Evolutionary conservation across 2,329 filamentous ascomycete genomes (phyloP).

Genomic region (Escovopsis sp.): DNA sequence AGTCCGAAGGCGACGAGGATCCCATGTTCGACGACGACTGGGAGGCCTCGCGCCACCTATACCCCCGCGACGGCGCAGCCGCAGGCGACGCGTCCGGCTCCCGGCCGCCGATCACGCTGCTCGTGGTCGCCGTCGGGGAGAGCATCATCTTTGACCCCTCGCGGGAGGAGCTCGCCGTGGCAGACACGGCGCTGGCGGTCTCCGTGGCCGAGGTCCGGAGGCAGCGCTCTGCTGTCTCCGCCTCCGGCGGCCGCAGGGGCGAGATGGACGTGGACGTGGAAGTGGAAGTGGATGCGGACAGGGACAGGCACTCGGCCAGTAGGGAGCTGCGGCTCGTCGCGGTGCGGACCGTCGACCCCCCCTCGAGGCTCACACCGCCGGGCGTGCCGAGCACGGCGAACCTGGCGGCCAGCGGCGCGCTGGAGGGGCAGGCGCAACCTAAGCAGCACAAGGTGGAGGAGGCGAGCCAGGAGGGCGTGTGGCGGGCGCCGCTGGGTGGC

Average conservation of each 20-base stretch:
- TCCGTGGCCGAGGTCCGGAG: slow-evolving; percentile 46
- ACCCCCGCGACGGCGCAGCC: slow-evolving; percentile 35
- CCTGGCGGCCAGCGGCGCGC: slow-evolving; percentile 31
- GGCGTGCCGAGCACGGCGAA: slow-evolving; percentile 53
- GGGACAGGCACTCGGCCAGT: slow-evolving; percentile 7
- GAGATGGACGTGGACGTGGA: slow-evolving; percentile 27
- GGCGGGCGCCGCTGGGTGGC: slow-evolving; percentile 74
- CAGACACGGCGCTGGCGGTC: slow-evolving; percentile 75
- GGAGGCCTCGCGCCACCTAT: slow-evolving; percentile 68
- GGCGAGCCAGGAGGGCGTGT: slow-evolving; percentile 51
- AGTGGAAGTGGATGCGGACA: slow-evolving; percentile 15
- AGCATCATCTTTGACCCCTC: slow-evolving; percentile 92
- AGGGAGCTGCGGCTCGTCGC: slow-evolving; percentile 46
- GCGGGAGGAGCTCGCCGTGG: slow-evolving; percentile 83
- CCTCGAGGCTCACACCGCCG: slow-evolving; percentile 56
- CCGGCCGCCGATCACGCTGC: slow-evolving; percentile 73
- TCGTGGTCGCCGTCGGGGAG: slow-evolving; percentile 72
- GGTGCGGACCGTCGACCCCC: slow-evolving; percentile 60
- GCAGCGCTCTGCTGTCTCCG: neutral
- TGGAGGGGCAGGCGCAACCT: slow-evolving; percentile 22
- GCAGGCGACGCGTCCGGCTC: slow-evolving; percentile 12
- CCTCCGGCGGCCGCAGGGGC: slow-evolving; percentile 8
- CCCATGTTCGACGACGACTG: slow-evolving; percentile 98
- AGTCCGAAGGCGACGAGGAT: slow-evolving; percentile 86
- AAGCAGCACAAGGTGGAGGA: slow-evolving; percentile 29